Evolutionary conservation across 345 rosid species (phyloP), one percentile per base, ranked within the genome.

Genomic region (Eutrema heterophyllum): DNA sequence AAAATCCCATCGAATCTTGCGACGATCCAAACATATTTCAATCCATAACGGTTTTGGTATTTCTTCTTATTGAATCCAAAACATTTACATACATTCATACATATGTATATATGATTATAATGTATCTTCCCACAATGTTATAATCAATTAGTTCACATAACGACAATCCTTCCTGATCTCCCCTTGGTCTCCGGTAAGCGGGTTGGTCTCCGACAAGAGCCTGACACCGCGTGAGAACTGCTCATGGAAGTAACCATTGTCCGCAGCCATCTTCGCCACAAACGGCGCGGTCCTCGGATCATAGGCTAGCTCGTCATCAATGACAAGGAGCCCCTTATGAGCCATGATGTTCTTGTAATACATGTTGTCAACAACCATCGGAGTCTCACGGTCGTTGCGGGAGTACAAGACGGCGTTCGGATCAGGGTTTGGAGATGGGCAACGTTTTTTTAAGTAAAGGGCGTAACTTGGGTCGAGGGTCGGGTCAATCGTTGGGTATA

Each of bases 131-230:
- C 29, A 44, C 41, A 69, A 29, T 58, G 16, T 44, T 48, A 57
- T 15, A 46, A 40, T 39, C 27, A 41, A 26, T 65, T 58, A 70
- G 64, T 87, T 91, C 3, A 84, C 88, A 68, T 40, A 91, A 14
- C 98, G 91, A 33, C 98, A 91, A 66, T 91, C 95, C 73, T 80
- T 84, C 75, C 96, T 86, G 14, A 91, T 71, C 79, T 94, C 95
- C 2, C 96, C 97, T 52, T 80, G 78, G 40, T 82, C 86, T n/a
- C 79, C 95, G 0, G 86, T 84, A 8, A 91, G 84, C 5, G 96
- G 96, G 50, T 85, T 87, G 60, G 76, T 87, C 86, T 94, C 96
- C 0, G 96, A 91, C 66, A 94, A 70, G 72, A 88, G 29, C 44
- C 68, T 68, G 54, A 87, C 38, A 3, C 91, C 90, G 61, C 84